Conservation (phyloP, 2,329 filamentous ascomycete genomes). For the Phyllosticta citrichinensis region DNA sequence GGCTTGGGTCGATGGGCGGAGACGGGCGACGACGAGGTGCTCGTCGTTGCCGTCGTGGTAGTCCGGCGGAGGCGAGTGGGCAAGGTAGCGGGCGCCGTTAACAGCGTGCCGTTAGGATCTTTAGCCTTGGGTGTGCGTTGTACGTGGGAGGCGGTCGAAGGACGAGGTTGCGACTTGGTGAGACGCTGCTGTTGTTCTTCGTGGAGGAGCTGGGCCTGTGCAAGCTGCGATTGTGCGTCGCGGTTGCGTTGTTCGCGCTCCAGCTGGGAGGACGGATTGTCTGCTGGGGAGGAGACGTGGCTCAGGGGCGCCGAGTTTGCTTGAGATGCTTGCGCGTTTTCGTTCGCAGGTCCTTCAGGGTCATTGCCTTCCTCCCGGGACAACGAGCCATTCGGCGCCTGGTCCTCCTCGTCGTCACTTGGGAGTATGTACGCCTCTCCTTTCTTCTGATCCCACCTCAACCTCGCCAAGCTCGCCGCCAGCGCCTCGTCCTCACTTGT, state of each 20-base stretch:
- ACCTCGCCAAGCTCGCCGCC: slow-evolving; percentile 20
- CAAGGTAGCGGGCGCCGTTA: not conserved
- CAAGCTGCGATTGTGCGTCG: not conserved
- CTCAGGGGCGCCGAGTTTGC: not conserved
- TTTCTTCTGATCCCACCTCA: slow-evolving; percentile 45
- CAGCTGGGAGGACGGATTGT: not conserved
- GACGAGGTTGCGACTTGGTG: not conserved
- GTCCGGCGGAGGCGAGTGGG: not conserved
- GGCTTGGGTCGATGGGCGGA: not conserved
- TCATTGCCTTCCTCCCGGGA: not conserved
- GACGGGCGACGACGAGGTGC: not conserved
- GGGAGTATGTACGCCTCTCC: slow-evolving; percentile 45
- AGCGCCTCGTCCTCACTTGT: slow-evolving; percentile 35
- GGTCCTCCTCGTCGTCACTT: slow-evolving; percentile 16
- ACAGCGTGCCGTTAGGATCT: not conserved
- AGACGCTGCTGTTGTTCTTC: not conserved
- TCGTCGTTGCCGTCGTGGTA: not conserved
- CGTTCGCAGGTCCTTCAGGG: not conserved
- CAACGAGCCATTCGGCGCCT: not conserved
- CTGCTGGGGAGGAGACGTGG: not conserved
- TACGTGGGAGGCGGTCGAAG: not conserved
- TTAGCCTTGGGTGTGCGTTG: not conserved
- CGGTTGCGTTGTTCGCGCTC: not conserved
- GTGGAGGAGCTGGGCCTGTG: not conserved
- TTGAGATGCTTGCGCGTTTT: not conserved